Conservation (phyloP, 345 rosid species). For the Psidium friedrichsthalianum region DNA sequence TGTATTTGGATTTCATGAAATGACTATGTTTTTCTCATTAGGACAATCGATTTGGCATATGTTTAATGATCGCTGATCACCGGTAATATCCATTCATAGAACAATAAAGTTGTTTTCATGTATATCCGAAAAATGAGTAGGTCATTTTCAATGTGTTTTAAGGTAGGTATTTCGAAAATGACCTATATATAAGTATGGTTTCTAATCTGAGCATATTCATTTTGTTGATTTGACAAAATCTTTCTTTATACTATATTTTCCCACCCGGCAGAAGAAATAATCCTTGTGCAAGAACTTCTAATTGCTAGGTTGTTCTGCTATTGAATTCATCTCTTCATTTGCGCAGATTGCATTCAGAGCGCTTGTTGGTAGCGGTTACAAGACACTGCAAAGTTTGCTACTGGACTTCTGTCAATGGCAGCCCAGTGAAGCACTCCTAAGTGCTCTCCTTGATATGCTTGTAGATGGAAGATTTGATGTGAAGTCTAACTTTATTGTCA, state of each 20-base stretch:
- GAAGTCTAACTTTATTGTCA: slow-evolving; percentile 47
- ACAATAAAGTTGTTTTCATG: background rate
- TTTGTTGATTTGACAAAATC: background rate
- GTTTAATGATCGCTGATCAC: background rate
- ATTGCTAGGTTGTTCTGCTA: background rate
- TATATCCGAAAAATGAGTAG: background rate
- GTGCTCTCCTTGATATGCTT: slow-evolving; percentile 93
- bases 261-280: background rate
- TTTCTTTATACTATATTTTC: background rate
- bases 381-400: slow-evolving; percentile 78
- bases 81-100: background rate
- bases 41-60: background rate
- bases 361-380: slow-evolving; percentile 91
- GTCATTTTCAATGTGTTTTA: background rate
- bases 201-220: background rate
- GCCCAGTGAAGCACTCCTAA: slow-evolving; percentile 72
- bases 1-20: background rate
- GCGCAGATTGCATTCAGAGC: slow-evolving; percentile 76
- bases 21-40: background rate
- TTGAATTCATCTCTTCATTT: background rate
- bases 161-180: background rate
- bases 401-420: slow-evolving; percentile 72
- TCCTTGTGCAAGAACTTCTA: background rate
- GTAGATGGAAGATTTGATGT: slow-evolving; percentile 88
- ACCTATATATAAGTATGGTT: background rate